phyloP scores from a whole-genome alignment of 2,329 filamentous ascomycete species.

The Fonsecaea pedrosoi region DNA sequence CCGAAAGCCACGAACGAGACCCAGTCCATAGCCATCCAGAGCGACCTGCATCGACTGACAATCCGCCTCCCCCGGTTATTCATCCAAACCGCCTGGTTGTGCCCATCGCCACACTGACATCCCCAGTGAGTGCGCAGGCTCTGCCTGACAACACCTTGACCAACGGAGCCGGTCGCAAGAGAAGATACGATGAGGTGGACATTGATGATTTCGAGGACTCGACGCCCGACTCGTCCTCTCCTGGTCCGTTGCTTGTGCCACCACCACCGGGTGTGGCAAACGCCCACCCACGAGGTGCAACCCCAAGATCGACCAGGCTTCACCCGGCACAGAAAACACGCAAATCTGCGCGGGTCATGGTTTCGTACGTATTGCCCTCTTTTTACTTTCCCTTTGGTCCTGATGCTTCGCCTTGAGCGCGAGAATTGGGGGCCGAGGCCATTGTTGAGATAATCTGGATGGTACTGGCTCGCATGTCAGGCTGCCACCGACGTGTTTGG shows the following conservation, averaged over 20 bases:
- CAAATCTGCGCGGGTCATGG: slow-evolving; percentile 69
- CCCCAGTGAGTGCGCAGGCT: slow-evolving; percentile 42
- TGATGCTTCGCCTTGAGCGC: not conserved
- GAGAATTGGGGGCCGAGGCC: not conserved
- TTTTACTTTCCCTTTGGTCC: slow-evolving; percentile 5
- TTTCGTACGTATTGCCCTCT: slow-evolving; percentile 56
- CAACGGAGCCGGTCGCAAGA: slow-evolving; percentile 40
- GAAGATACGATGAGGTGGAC: slow-evolving; percentile 39
- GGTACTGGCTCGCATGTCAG: not conserved
- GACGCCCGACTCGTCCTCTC: slow-evolving; percentile 42
- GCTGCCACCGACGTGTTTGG: not conserved
- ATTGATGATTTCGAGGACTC: slow-evolving; percentile 39
- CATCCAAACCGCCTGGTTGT: slow-evolving; percentile 36
- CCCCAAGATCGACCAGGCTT: slow-evolving; percentile 46
- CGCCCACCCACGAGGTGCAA: slow-evolving; percentile 40
- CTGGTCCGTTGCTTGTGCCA: slow-evolving; percentile 39
- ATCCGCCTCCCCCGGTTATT: slow-evolving; percentile 35
- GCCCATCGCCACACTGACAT: slow-evolving; percentile 45
- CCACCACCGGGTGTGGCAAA: slow-evolving; percentile 62
- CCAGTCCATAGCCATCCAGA: slow-evolving; percentile 26
- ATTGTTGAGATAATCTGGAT: slow-evolving; percentile 3
- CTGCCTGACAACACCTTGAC: slow-evolving; percentile 50
- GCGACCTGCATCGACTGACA: slow-evolving; percentile 11
- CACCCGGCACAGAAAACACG: slow-evolving; percentile 64
- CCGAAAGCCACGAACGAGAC: slow-evolving; percentile 36